Base-by-base conservation (phyloP, 2,329 filamentous ascomycete species). In the Apiospora koreana region DNA sequence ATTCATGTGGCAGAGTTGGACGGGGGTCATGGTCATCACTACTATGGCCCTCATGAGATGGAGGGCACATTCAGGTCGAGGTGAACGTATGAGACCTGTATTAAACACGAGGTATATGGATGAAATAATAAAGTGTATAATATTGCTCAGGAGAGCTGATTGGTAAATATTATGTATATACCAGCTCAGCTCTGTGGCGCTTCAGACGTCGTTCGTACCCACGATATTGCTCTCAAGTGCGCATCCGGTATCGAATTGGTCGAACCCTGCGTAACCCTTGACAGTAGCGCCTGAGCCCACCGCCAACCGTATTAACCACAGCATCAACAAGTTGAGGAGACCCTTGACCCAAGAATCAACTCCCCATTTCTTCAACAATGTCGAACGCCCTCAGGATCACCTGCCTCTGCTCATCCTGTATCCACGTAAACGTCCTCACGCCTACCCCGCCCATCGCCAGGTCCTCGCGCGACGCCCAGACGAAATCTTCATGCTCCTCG, bases 401-500 rank as follows among this genome's bases (percentile, higher is more conserved):
- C 25, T 43, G 50, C 43, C 70, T 70, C 68, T 73, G 72, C 45
- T 70, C 68, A 23, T 68, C 54, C 41, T 69, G 70, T 5, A 73
- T 74, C 73, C 73, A 74, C 10, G 23, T 68, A 43, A 74, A 71
- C 25, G 23, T 54, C 46, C 62, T 70, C 16, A 68, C 70, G 5
- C 68, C 72, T 12, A 67, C 45, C 12, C 64, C 41, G 18, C 67
- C 71, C 9, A 38, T 67, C 35, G 50, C 43, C 6, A 73, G 64
- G 5, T 73, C 71, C 45, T 46, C 48, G 65, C 71, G 70, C 8
- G 71, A 66, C 2, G 71, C 70, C 73, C 73, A 74, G 28, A 72
- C 68, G 65, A 69, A 73, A 46, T 71, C 72, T 43, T 72, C 70
- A 42, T 73, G 73, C 46, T 74, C 73, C n/a, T 71, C 54, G 2